Percentiles rank a stretch among this genome's conserved stretches.
Evolutionary conservation across 257 asterid genomes (phyloP).

Genomic region (Solanum raphanifolium): DNA sequence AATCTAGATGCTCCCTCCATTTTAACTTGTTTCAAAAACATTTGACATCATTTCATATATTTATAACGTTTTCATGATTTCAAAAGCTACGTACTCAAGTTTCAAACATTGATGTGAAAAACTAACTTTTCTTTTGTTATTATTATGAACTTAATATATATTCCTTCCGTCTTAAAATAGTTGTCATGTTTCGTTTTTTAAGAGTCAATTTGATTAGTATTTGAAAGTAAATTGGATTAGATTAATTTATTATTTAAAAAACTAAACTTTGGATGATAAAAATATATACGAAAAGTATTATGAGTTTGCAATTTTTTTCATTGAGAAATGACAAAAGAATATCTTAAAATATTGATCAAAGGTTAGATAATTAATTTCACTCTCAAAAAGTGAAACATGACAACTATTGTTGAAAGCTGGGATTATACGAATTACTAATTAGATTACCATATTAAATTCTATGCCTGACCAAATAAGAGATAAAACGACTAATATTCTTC

Average conservation of each 20-base stretch:
- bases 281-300: accelerated
- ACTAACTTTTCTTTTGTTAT: background rate
- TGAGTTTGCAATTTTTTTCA: background rate
- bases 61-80: background rate
- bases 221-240: no score
- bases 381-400: background rate
- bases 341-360: background rate
- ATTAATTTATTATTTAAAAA: background rate
- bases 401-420: background rate
- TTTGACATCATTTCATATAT: background rate
- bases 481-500: no score
- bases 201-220: no score
- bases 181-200: background rate
- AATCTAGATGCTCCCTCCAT: background rate
- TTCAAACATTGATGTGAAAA: background rate
- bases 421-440: background rate
- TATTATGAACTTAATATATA: background rate
- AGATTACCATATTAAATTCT: background rate
- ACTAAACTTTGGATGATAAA: background rate
- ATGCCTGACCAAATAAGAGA: background rate
- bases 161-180: background rate
- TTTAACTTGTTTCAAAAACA: background rate
- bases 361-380: background rate
- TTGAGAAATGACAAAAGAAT: background rate
- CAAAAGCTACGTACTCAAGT: background rate